Evolutionary conservation across 2,329 filamentous ascomycete species (phyloP).

Genomic region (Aspergillus brunneoviolaceus): DNA sequence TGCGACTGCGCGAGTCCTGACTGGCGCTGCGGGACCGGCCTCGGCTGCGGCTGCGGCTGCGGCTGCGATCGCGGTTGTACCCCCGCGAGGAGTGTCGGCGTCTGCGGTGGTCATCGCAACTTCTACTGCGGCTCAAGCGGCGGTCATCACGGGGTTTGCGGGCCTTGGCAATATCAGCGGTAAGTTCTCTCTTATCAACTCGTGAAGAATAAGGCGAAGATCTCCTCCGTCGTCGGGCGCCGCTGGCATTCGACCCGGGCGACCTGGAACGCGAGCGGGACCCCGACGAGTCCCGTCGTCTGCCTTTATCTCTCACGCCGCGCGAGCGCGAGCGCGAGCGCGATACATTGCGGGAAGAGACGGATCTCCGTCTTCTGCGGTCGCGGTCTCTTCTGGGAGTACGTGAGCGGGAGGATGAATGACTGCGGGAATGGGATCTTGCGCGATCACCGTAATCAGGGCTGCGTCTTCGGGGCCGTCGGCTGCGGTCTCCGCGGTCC

Average conservation of each 20-base stretch:
- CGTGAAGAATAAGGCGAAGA: conserved; percentile 45
- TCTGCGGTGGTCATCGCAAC: conserved; percentile 33
- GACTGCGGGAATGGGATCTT: conserved; percentile 50
- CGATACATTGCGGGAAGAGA: conserved; percentile 40
- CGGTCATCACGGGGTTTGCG: conserved; percentile 43
- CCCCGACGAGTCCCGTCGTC: conserved; percentile 35
- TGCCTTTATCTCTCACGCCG: conserved; percentile 30
- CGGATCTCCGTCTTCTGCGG: conserved; percentile 42
- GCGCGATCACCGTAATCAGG: conserved; percentile 48
- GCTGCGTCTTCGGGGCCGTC: conserved; percentile 36
- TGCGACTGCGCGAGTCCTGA: conserved; percentile 25
- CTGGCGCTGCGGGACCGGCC: conserved; percentile 34
- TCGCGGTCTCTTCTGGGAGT: conserved; percentile 51
- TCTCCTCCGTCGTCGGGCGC: conserved; percentile 44
- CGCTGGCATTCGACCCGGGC: conserved; percentile 25
- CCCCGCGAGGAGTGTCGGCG: conserved; percentile 15
- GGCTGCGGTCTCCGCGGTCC: conserved; percentile 34
- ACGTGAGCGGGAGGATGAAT: conserved; percentile 56
- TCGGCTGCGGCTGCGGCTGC: conserved; percentile 27
- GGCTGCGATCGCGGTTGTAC: conserved; percentile 12
- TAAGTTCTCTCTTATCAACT: conserved; percentile 43
- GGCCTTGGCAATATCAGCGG: conserved; percentile 53
- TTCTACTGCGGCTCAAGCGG: conserved; percentile 41
- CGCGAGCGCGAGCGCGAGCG: conserved; percentile 30
- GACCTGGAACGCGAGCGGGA: conserved; percentile 40